Evolutionary conservation across 805 yeast genomes (phyloP).

Genomic region (Starmerella bombi): DNA sequence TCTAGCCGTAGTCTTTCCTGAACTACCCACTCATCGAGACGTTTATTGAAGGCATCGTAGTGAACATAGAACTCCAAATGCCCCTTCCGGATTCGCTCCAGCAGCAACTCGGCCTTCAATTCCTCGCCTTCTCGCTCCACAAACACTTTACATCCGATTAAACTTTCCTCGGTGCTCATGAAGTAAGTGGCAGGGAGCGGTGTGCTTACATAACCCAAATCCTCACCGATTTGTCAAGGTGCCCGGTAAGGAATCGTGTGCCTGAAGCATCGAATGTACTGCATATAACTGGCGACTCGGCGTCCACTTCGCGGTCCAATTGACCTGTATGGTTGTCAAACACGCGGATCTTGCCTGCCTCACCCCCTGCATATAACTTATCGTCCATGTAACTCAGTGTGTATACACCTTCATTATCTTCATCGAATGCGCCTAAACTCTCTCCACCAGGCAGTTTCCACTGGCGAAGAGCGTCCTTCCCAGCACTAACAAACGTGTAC

Average conservation of each 20-base stretch:
- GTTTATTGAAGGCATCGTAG: slow-evolving; percentile 85
- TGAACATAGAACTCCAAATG: slow-evolving; percentile 80
- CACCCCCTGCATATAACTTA: slow-evolving; percentile 68
- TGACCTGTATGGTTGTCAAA: slow-evolving; percentile 67
- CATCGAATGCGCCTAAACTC: slow-evolving; percentile 41
- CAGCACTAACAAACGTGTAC: slow-evolving; percentile 64
- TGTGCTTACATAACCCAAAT: slow-evolving; percentile 34
- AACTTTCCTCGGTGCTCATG: slow-evolving; percentile 5
- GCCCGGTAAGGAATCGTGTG: slow-evolving; percentile 68
- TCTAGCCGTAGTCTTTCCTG: slow-evolving; percentile 56
- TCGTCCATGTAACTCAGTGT: slow-evolving; percentile 44
- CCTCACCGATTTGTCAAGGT: slow-evolving; percentile 67
- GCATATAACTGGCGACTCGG: slow-evolving; percentile 57
- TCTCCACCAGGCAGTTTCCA: slow-evolving; percentile 75
- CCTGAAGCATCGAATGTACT: slow-evolving; percentile 72
- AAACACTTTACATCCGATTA: slow-evolving; percentile 68
- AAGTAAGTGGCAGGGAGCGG: background rate
- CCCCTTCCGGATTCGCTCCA: slow-evolving; percentile 60
- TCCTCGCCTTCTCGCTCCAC: slow-evolving; percentile 70
- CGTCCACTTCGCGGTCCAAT: slow-evolving; percentile 39
- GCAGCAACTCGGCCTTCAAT: slow-evolving; percentile 74
- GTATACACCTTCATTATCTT: slow-evolving; percentile 33
- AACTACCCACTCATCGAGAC: slow-evolving; percentile 90
- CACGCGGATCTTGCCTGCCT: slow-evolving; percentile 63
- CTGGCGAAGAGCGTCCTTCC: slow-evolving; percentile 67